Evolutionary conservation across 371 early-diverging fungal species (phyloP).

Genomic region (Smittium culicis): DNA sequence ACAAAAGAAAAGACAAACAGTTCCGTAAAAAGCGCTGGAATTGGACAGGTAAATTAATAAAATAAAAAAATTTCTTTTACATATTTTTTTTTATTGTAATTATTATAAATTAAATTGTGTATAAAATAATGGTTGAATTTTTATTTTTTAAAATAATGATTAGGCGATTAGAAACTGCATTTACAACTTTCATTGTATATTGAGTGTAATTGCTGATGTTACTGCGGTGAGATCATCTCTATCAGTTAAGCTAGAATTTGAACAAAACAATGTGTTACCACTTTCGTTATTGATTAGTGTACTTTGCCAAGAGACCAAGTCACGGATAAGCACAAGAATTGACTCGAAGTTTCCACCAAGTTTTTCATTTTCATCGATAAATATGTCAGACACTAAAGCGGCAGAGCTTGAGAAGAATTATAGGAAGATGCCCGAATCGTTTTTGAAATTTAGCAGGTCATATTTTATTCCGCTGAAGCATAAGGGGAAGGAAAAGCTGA

Average conservation of each 20-base stretch:
- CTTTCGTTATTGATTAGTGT: neutral
- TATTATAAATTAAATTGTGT: too few relatives aligned
- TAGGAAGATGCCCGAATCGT: neutral
- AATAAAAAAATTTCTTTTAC: too few relatives aligned
- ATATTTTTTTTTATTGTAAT: too few relatives aligned
- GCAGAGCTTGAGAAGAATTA: neutral
- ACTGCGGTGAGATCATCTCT: neutral
- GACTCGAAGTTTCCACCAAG: neutral
- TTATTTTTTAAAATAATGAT: too few relatives aligned
- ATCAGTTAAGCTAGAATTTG: neutral
- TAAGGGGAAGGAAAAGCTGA: neutral
- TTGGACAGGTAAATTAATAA: neutral
- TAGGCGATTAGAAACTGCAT: neutral
- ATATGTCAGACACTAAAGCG: neutral
- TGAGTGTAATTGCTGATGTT: neutral
- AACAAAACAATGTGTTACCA: neutral
- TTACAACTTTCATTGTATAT: neutral
- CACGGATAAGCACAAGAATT: neutral
- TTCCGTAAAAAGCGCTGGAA: neutral
- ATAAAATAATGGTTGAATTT: too few relatives aligned
- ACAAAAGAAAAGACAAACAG: neutral
- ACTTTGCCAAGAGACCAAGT: neutral
- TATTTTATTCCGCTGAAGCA: neutral
- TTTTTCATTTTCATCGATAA: neutral
- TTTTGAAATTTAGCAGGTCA: neutral